Evolutionary conservation across 2,329 filamentous ascomycete species (phyloP).

Genomic region (Dendryphion nanum): DNA sequence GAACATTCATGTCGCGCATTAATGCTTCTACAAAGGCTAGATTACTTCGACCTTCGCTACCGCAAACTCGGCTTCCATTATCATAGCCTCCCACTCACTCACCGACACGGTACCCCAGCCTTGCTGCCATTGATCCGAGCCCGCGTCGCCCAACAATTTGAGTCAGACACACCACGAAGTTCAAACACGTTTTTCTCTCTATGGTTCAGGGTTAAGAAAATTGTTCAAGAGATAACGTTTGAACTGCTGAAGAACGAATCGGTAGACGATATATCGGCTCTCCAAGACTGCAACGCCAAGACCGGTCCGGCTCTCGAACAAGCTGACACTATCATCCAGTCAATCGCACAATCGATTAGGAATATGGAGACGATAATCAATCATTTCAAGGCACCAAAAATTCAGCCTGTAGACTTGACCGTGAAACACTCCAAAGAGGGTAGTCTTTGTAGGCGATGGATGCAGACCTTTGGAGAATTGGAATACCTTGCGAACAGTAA

Average conservation of each 20-base stretch:
- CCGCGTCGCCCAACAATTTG: neutral
- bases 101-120: no score
- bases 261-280: neutral
- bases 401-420: neutral
- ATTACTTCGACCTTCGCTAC: neutral
- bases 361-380: neutral
- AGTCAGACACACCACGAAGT: neutral
- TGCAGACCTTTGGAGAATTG: neutral
- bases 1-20: neutral
- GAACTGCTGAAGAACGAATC: neutral
- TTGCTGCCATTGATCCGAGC: no score
- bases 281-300: neutral
- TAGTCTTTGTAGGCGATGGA: neutral
- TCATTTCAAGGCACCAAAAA: neutral
- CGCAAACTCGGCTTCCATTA: neutral
- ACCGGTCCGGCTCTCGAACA: neutral
- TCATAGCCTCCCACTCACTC: neutral
- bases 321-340: neutral
- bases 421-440: neutral
- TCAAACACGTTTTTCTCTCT: neutral
- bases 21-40: neutral
- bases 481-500: no score
- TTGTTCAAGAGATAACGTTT: neutral
- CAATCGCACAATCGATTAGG: neutral
- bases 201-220: neutral